Base-by-base conservation (phyloP, 805 yeast genomes). In the Candida germanica region DNA sequence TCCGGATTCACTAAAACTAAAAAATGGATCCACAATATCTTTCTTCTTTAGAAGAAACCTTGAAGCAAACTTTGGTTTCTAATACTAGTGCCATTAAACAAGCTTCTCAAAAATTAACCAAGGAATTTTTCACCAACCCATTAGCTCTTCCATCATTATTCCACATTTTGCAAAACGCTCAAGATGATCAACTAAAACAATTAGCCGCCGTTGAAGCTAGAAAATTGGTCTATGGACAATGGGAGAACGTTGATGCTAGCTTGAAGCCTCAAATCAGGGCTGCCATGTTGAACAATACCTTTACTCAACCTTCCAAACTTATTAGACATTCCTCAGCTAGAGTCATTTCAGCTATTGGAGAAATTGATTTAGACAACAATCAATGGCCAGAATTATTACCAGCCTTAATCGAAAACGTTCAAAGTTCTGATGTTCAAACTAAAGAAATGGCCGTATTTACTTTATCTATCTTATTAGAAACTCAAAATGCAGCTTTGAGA, bases 161-260 rank as follows among this genome's bases (percentile, higher is more conserved):
- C 50, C 93, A 86, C 53, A 77, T 93, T 42, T 71, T 87, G 54
- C 88, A 85, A 61, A 73, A 70, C 47, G 79, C 81, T 48, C 64
- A 72, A 26, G 80, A 80, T 51, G 82, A 76, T 46, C 85, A 84
- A 51, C 58, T 89, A 49, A 83, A 86, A 53, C 95, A 88, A 62
- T 72, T 93, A 43, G 94, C 97, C n/a, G 94, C 96, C 43, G 96
- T 93, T 44, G 98, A 93, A 67, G 87, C 89, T 26, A 80, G 96
- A 65, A 93, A 93, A 61, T 75, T 84, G 54, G 78, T 89, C 26
- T 55, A 71, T 35, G 69, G 73, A 46, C 80, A 79, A 54, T 93
- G 98, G 98, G 69, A 62, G 26, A 46, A 51, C 5, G 61, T 73
- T 27, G 75, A 72, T 47, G 77, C 59, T 15, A 43, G 68, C 6